Evolutionary conservation across 1,139 yeast species (phyloP).

Genomic region (Hansenula sp.): DNA sequence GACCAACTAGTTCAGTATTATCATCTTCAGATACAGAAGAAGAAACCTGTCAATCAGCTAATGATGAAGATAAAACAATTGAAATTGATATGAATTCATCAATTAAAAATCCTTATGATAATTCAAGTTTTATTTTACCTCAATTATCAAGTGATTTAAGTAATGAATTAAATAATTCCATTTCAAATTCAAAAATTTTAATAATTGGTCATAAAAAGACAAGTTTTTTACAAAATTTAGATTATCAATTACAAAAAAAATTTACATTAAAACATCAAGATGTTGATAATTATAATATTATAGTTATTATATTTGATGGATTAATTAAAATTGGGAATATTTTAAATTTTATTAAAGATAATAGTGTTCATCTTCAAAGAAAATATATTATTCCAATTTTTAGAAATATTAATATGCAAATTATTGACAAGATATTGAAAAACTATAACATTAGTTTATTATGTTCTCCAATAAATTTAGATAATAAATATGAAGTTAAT

Average conservation of each 20-base stretch:
- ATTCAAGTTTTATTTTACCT: constrained; percentile 1
- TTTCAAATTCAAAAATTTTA: constrained; percentile 11
- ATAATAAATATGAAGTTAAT: constrained; percentile 13
- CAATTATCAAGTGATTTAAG: not conserved
- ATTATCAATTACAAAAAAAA: constrained; percentile 5
- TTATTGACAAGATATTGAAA: constrained; percentile 14
- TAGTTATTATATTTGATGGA: constrained; percentile 22
- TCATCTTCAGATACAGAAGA: constrained; percentile 23
- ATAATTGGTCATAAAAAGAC: constrained; percentile 21
- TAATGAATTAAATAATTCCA: not conserved
- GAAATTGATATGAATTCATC: constrained; percentile 16
- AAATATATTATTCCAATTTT: constrained; percentile 20
- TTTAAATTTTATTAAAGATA: constrained; percentile 18
- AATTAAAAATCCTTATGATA: not conserved
- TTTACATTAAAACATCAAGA: constrained; percentile 15
- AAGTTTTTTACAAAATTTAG: constrained; percentile 14
- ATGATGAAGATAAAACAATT: constrained; percentile 14
- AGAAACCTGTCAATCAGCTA: constrained; percentile 3
- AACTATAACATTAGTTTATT: constrained; percentile 14
- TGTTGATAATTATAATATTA: constrained; percentile 11
- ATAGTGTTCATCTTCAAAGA: constrained; percentile 2
- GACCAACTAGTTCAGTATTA: constrained; percentile 24
- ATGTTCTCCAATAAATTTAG: constrained; percentile 20
- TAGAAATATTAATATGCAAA: constrained; percentile 16
- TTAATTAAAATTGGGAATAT: constrained; percentile 23